These are phyloP conservation scores for Fraxinus albicans DNA, from an alignment of 305 asterid species.

Conservation along the genomic window DNA sequence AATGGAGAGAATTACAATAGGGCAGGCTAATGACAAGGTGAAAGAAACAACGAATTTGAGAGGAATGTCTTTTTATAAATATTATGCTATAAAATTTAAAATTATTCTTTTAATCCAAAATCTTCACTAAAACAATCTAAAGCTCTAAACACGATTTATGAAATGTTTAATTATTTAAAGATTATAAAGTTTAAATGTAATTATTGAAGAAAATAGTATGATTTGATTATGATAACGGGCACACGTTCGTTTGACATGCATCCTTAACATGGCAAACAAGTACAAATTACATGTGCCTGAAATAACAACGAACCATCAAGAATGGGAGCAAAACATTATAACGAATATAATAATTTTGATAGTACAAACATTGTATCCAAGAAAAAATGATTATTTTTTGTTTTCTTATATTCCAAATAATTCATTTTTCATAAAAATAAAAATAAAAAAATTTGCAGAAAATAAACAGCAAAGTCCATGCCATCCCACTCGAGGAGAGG, in stretches of 20 bases:
- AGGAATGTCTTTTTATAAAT: no score
- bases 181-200: background rate
- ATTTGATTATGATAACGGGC: background rate
- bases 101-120: background rate
- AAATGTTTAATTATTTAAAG: background rate
- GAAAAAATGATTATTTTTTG: background rate
- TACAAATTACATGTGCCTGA: constrained; percentile 28
- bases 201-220: background rate
- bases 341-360: constrained; percentile 5
- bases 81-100: no score
- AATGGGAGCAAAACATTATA: constrained; percentile 32
- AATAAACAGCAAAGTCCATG: constrained; percentile 42
- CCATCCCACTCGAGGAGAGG: constrained; percentile 46
- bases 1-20: no score
- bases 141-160: background rate
- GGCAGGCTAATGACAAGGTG: no score
- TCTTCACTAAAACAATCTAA: no score
- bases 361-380: constrained; percentile 19
- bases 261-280: constrained; percentile 14
- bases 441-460: background rate
- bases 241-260: background rate
- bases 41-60: no score
- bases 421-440: constrained; percentile 33
- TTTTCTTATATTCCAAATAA: constrained; percentile 20
- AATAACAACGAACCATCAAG: constrained; percentile 39